These are phyloP conservation scores for Adenanthera pavonina DNA, from an alignment of 306 rosid genomes.

Conservation along the genomic window DNA sequence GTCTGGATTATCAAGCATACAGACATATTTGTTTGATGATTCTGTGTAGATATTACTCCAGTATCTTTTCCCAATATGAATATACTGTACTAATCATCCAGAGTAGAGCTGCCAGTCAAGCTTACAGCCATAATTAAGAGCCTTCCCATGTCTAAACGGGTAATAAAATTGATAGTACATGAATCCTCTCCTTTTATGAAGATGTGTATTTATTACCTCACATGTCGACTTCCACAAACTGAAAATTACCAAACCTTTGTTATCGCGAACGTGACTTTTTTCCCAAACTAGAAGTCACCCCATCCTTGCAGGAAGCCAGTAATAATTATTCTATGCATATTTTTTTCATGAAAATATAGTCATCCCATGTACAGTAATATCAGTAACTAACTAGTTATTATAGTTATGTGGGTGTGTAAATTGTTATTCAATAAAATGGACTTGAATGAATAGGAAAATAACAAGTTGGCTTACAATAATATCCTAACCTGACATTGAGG, in stretches of 20 bases:
- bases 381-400: too few species aligned
- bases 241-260: background rate
- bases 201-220: background rate
- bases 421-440: background rate
- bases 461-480: background rate
- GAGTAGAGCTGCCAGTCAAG: background rate
- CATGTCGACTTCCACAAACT: background rate
- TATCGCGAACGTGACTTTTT: background rate
- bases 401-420: too few species aligned
- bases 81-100: background rate
- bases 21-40: too few species aligned
- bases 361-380: too few species aligned
- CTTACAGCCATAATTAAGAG: background rate
- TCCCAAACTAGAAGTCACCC: too few species aligned
- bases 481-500: slow-evolving; percentile 56
- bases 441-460: slow-evolving; percentile 24
- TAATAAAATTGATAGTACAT: background rate
- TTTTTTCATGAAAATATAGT: too few species aligned
- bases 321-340: too few species aligned
- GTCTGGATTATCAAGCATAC: too few species aligned
- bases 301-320: too few species aligned
- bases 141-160: background rate
- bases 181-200: background rate
- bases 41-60: too few species aligned
- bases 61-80: too few species aligned